Percentiles rank a stretch among this genome's conserved stretches.
Evolutionary conservation across 805 yeast genomes (phyloP).

Genomic region (Yarrowia bubula): DNA sequence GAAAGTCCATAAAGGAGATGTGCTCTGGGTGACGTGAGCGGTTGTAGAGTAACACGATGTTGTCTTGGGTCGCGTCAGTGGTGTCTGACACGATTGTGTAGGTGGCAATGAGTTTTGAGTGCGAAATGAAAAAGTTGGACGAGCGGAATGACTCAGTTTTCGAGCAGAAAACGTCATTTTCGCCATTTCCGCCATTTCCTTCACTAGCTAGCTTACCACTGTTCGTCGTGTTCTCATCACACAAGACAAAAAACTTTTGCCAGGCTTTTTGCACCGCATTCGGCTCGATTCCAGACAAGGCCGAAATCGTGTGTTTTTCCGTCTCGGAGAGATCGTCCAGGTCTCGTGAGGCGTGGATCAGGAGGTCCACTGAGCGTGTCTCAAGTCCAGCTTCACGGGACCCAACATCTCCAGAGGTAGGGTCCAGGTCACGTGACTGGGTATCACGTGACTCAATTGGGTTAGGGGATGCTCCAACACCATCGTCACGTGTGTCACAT

Average conservation of each 20-base stretch:
- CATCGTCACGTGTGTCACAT: not conserved
- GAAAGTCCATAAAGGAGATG: not conserved
- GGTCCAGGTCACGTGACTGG: not conserved
- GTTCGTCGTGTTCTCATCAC: not conserved
- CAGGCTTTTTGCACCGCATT: not conserved
- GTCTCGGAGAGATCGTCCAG: not conserved
- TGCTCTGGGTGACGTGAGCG: not conserved
- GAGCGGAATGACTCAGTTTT: not conserved
- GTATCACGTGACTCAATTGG: not conserved
- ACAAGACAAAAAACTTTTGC: not conserved
- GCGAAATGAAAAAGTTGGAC: not conserved
- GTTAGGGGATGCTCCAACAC: not conserved
- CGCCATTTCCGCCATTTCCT: no score
- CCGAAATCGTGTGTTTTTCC: not conserved
- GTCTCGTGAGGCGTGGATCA: not conserved
- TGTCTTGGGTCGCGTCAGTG: not conserved
- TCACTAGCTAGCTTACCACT: no score
- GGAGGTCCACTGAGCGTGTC: no score
- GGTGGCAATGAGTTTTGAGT: not conserved
- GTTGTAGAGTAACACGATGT: not conserved
- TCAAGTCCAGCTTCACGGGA: no score
- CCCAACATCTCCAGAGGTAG: no score
- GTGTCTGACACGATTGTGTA: not conserved
- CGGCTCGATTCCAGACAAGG: slow-evolving; percentile 11
- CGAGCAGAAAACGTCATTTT: no score